phyloP scores from a whole-genome alignment of 495 filamentous ascomycete species.

The Hypoxylon trugodes region DNA sequence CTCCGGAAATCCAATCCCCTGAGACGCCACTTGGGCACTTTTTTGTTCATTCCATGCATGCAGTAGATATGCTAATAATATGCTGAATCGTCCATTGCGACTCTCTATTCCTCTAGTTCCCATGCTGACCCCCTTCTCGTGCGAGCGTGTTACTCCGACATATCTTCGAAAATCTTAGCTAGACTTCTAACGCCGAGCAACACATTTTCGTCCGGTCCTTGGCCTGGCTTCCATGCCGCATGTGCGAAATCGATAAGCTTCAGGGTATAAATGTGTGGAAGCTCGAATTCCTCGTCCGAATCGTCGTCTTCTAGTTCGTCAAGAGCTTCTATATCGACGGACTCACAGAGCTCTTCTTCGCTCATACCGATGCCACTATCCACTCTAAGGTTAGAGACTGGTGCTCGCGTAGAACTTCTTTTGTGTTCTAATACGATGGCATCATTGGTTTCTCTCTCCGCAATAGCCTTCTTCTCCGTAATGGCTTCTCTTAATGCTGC shows the following conservation, averaged over 20 bases:
- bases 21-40: slow-evolving; percentile 16
- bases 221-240: slow-evolving; percentile 83
- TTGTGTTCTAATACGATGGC: slow-evolving; percentile 43
- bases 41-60: slow-evolving; percentile 21
- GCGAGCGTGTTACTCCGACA: slow-evolving; percentile 50
- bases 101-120: slow-evolving; percentile 1
- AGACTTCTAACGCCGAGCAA: slow-evolving; percentile 79
- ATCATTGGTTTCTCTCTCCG: too few relatives aligned
- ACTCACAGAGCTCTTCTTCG: slow-evolving; percentile 45
- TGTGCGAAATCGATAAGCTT: slow-evolving; percentile 98
- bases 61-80: slow-evolving; percentile 14
- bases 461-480: slow-evolving; percentile 65
- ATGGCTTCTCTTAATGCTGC: slow-evolving; percentile 71
- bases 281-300: too few relatives aligned
- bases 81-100: slow-evolving; percentile 15
- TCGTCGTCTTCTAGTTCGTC: slow-evolving; percentile 66
- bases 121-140: slow-evolving; percentile 1
- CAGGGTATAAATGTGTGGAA: slow-evolving; percentile 78
- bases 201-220: slow-evolving; percentile 87
- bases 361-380: slow-evolving; percentile 57
- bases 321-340: slow-evolving; percentile 29
- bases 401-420: slow-evolving; percentile 39
- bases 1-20: slow-evolving; percentile 24
- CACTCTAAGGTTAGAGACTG: slow-evolving; percentile 45
- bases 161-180: slow-evolving; percentile 71